phyloP scores from a whole-genome alignment of 352 stramenopile genomes.

The Phytophthora hybrid region DNA sequence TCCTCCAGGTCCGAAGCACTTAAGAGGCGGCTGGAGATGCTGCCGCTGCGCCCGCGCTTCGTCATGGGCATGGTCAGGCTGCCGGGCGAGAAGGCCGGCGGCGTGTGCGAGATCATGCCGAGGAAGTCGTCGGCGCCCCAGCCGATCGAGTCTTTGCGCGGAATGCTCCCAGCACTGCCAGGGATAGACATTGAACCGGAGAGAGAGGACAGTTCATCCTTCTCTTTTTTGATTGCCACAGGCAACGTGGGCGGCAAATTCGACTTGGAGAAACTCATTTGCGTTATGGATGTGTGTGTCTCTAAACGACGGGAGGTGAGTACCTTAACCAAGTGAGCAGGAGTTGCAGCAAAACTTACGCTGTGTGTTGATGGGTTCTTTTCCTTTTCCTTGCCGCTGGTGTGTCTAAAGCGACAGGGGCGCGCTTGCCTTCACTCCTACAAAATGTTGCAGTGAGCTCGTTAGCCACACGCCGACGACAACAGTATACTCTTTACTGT shows the following conservation, averaged over 20 bases:
- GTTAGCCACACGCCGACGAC: not conserved
- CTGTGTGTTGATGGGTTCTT: slow-evolving; percentile 5
- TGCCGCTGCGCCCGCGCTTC: slow-evolving; percentile 85
- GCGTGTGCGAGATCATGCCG: slow-evolving; percentile 91
- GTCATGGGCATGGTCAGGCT: slow-evolving; percentile 90
- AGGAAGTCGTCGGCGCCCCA: slow-evolving; percentile 88
- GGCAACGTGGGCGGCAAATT: slow-evolving; percentile 71
- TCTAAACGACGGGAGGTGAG: slow-evolving; percentile 16
- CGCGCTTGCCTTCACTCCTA: slow-evolving; percentile 16
- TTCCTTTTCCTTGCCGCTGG: not conserved
- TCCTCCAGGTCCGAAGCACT: slow-evolving; percentile 92
- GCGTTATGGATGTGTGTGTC: slow-evolving; percentile 7
- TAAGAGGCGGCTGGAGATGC: slow-evolving; percentile 86
- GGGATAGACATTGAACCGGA: slow-evolving; percentile 47
- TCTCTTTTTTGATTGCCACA: slow-evolving; percentile 79
- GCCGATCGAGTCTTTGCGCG: slow-evolving; percentile 84
- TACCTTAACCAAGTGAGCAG: not conserved
- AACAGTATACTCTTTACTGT: not conserved
- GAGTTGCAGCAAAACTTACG: not conserved
- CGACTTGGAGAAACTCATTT: slow-evolving; percentile 53
- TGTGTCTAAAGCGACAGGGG: slow-evolving; percentile 40
- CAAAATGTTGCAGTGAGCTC: not conserved
- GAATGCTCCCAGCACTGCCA: slow-evolving; percentile 40
- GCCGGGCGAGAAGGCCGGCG: slow-evolving; percentile 90
- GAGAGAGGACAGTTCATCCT: slow-evolving; percentile 35